Conservation (phyloP, 1,284 basidiomycete genomes). For the Cryptococcus sp. region DNA sequence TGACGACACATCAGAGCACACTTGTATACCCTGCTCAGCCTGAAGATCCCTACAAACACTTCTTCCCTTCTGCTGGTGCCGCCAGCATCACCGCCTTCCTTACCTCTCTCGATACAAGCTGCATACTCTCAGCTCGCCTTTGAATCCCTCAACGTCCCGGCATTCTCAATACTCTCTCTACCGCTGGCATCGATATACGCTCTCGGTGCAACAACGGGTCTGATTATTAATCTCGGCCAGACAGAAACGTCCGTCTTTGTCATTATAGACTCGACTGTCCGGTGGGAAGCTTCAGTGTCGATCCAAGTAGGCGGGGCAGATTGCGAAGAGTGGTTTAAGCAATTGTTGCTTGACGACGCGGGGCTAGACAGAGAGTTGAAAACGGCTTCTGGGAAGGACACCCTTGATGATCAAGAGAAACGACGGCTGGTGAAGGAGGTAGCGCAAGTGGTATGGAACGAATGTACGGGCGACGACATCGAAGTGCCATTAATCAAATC, state of each 20-base stretch:
- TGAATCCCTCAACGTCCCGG: constrained; percentile 91
- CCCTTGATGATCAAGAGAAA: constrained; percentile 38
- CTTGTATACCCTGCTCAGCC: constrained; percentile 71
- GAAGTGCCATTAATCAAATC: constrained; percentile 36
- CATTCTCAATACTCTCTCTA: constrained; percentile 78
- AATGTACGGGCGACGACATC: constrained; percentile 47
- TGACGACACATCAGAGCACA: constrained; percentile 67
- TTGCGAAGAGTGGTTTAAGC: constrained; percentile 73
- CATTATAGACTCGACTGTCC: constrained; percentile 73
- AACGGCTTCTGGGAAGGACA: constrained; percentile 55
- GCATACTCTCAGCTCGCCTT: constrained; percentile 90
- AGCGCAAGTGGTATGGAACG: constrained; percentile 39
- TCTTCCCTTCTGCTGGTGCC: constrained; percentile 48
- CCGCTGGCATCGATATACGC: constrained; percentile 83
- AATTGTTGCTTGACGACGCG: constrained; percentile 67
- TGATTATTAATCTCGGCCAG: constrained; percentile 82
- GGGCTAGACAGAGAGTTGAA: constrained; percentile 63
- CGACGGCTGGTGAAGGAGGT: constrained; percentile 39
- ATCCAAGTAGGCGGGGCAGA: constrained; percentile 69
- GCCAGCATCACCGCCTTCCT: constrained; percentile 61
- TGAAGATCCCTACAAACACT: constrained; percentile 78
- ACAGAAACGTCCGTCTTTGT: constrained; percentile 68
- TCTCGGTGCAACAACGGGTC: constrained; percentile 72
- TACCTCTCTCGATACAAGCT: constrained; percentile 61
- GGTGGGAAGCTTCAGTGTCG: constrained; percentile 63